These are phyloP conservation scores for Cardiosporidium cionae DNA, from an alignment of 169 alveolate genomes.

Conservation along the genomic window DNA sequence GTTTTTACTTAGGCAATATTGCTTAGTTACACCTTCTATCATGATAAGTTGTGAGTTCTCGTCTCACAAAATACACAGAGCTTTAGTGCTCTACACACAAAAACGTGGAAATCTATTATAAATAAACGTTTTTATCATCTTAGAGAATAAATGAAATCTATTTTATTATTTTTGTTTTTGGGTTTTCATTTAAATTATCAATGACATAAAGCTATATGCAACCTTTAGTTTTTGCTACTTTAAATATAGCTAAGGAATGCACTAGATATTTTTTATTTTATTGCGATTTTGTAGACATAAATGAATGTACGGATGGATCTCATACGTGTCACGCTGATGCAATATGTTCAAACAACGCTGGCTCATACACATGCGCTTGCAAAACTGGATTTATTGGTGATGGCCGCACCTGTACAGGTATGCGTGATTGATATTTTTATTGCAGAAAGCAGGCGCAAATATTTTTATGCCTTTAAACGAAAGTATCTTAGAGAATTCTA, in stretches of 20 bases:
- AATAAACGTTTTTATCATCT: neutral
- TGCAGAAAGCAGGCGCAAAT: too few species aligned
- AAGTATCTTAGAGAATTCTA: neutral
- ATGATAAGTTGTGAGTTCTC: neutral
- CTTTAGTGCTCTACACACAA: neutral
- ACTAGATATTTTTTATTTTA: neutral
- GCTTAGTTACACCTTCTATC: neutral
- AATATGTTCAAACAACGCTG: slow-evolving; percentile 17
- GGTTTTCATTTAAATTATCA: neutral
- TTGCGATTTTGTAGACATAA: slow-evolving; percentile 18
- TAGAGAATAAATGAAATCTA: neutral
- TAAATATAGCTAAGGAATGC: neutral
- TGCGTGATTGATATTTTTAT: too few species aligned
- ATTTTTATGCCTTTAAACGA: too few species aligned
- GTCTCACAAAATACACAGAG: neutral
- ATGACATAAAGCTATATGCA: neutral
- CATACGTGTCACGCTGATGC: slow-evolving; percentile 4
- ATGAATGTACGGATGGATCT: slow-evolving; percentile 14
- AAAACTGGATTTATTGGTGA: slow-evolving; percentile 17
- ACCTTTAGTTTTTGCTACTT: slow-evolving; percentile 11
- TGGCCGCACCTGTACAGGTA: slow-evolving; percentile 18
- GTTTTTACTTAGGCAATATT: neutral
- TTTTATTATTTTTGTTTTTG: neutral
- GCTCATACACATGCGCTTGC: slow-evolving; percentile 31
- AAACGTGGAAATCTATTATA: neutral